Evolutionary conservation across 768 basidiomycete genomes (phyloP), one percentile per base, ranked within the genome.

Genomic region (Dentipellis sp.): DNA sequence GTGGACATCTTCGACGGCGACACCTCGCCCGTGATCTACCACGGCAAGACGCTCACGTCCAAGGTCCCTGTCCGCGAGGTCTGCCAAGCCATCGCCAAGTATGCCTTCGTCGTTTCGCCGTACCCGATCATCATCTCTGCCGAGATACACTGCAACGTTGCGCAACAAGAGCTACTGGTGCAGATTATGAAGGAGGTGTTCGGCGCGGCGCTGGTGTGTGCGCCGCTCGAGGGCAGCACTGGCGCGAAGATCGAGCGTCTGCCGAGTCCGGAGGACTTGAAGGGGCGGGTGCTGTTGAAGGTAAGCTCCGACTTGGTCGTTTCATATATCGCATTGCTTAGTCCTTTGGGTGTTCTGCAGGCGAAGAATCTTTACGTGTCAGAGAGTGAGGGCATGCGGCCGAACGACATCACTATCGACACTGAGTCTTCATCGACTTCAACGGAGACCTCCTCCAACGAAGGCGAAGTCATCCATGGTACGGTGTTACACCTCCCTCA

Each of bases 1-100:
- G 94, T 98, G 64, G 95, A 98, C 63, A 83, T 94, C 45, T 97
- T 85, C 66, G 91, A 97, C 59, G 94, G 94, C 10, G 88, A 92
- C 35, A 68, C 63, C 2, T 92, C 88, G 59, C 95, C 95, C 0
- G 74, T 89, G 66, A 81, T 97, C 4, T 94, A 85, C 63, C 94
- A 98, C 64, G 91, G 93, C 21, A 86, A 86, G 56, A 94, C 94
- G 0, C 73, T 95, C 46, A 97, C 94, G 0, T 81, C 84, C 37
- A 91, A 89, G 61, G 83, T 97, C 3, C 72, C 90, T 0, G 76
- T 89, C 2, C 82, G 90, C 5, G 89, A 91, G 52, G 80, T 92
- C 48, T 91, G 91, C 66, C 72, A 79, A 42, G 93, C 93, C 1
- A 88, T 97, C 65, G 75, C 76, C 19, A 89, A 88, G 70, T 97